Evolutionary conservation across 768 basidiomycete genomes (phyloP), one percentile per base, ranked within the genome.

Genomic region (Lactarius sp.): DNA sequence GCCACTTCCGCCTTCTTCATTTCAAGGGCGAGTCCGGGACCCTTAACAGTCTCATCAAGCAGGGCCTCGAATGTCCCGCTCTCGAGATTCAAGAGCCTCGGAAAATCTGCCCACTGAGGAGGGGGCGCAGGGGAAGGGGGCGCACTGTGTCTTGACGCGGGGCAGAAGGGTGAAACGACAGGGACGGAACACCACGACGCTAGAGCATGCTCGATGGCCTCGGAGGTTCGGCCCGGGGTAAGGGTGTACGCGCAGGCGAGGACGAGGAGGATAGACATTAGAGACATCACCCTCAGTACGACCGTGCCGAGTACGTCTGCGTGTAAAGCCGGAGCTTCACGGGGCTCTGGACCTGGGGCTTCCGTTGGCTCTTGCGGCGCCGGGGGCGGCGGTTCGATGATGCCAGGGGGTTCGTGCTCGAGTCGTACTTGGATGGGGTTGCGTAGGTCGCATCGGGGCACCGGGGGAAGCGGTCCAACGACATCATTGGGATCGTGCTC

Each of bases 1-100:
- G 88, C 90, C 81, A 91, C 85, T 68, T 90, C 86, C 13, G 87
- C 85, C 71, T 85, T 86, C 74, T 89, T 84, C 66, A 92, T 81
- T 60, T 88, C 83, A 47, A 88, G 70, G 5, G 87, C 83, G 44
- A 92, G 71, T 5, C 77, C 78, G 0, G 85, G 82, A 0, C 83
- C 81, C 2, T 85, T 84, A 0, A 80, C 77, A 0, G 85, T 77
- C 52, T 84, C 82, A 53, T 82, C 83, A 33, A 87, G 71, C 16
- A 91, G 73, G 66, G 87, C 77, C 59, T 84, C 86, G 60, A 91
- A 84, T 1, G 81, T 81, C 49, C 80, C 75, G 62, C 80, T 80
- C 65, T 91, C 86, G 4, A 84, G 77, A 16, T 85, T 77, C 39
- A 85, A 75, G 16, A 92, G 78, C 49, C 74, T 75, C 1, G 85